These are phyloP conservation scores for Echites panduratus DNA, from an alignment of 257 asterid genomes.

Conservation along the genomic window DNA sequence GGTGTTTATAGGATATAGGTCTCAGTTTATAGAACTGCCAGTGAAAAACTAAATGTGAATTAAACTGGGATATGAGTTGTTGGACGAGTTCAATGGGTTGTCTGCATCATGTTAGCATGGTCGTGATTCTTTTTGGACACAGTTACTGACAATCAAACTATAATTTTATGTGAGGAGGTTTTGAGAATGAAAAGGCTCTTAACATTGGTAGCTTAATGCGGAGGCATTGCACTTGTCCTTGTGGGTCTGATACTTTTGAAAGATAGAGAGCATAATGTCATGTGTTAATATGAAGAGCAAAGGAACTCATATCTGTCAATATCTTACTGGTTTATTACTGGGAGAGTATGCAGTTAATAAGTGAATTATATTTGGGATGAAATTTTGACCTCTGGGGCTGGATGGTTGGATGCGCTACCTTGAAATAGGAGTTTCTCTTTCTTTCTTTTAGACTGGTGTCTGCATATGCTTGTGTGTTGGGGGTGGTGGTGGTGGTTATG, in stretches of 20 bases:
- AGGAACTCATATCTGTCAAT: background rate
- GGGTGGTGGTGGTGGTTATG: too few species aligned
- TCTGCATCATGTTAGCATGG: background rate
- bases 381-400: too few species aligned
- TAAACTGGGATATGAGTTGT: background rate
- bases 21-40: background rate
- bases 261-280: background rate
- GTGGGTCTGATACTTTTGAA: background rate
- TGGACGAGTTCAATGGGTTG: background rate
- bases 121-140: background rate
- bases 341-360: background rate
- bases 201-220: background rate
- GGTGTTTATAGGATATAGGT: background rate
- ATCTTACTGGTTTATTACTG: background rate
- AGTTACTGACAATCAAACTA: background rate
- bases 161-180: background rate
- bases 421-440: background rate
- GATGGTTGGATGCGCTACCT: too few species aligned
- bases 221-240: background rate
- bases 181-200: background rate
- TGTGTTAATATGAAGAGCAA: background rate
- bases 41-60: background rate
- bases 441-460: too few species aligned
- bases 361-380: background rate
- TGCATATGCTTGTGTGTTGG: too few species aligned